These are phyloP conservation scores for Solanum hybrid DNA, from an alignment of 305 asterid species.

Conservation along the genomic window DNA sequence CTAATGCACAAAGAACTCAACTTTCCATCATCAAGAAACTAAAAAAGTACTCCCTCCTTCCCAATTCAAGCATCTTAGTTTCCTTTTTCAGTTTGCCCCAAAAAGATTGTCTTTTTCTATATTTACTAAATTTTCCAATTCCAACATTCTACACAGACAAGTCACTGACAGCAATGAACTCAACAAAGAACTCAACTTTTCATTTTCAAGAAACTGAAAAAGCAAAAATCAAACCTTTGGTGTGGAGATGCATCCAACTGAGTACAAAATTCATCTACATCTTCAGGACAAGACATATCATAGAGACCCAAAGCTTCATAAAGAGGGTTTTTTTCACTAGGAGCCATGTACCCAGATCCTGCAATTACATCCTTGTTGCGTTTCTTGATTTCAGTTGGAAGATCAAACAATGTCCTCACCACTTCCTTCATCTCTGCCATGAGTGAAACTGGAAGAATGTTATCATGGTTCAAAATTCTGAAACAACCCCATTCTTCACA, in stretches of 20 bases:
- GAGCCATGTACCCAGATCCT: constrained; percentile 20
- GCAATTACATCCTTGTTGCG: constrained; percentile 18
- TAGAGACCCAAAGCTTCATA: constrained; percentile 27
- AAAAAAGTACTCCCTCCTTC: not conserved
- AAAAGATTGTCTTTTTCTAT: not conserved
- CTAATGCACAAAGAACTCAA: not conserved
- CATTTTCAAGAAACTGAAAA: not conserved
- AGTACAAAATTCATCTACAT: constrained; percentile 18
- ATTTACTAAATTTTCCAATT: too few species aligned
- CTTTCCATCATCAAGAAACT: not conserved
- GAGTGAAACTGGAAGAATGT: constrained; percentile 4
- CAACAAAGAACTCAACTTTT: not conserved
- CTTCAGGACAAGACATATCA: constrained; percentile 13
- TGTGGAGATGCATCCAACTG: constrained; percentile 16
- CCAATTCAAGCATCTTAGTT: too few species aligned
- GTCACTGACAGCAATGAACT: not conserved
- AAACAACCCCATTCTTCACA: constrained; percentile 33
- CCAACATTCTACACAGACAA: too few species aligned
- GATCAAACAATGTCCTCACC: constrained; percentile 17
- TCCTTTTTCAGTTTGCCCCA: not conserved
- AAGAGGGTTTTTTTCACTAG: constrained; percentile 12
- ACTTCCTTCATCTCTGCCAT: constrained; percentile 22
- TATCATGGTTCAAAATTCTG: constrained; percentile 15
- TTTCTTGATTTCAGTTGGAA: constrained; percentile 23
- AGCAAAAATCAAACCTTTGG: constrained; percentile 11